Base-by-base conservation (phyloP, 108 stramenopile species). In the Pseudonitzschia delicatissima region DNA sequence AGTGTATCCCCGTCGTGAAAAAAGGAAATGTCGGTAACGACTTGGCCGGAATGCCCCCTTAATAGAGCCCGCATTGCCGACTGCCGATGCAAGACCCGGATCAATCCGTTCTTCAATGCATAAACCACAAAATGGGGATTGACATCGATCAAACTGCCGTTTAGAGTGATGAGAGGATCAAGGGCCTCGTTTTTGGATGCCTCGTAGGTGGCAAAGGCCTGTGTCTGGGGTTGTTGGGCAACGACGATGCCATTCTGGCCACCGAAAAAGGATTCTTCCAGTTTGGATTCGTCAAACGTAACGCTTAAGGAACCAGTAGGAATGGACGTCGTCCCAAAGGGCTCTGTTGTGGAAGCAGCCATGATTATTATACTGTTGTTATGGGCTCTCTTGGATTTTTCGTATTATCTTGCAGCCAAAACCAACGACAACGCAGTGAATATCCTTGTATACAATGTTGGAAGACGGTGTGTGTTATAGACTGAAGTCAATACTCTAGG, bases 71-170 rank as follows among this genome's bases (percentile, higher is more conserved):
- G 78, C 62, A 79, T 32, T 4, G 74, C 52, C 25, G 83, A 81
- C 0, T 68, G 66, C 6, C 87, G 85, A 71, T 88, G 81, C 57
- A 95, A 74, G 64, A 90, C 78, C 29, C 90, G 90, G 48, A 95
- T 79, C 42, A 95, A 66, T 5, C 93, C 93, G 55, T 87, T 88
- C 75, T 92, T 95, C 33, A 95, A 86, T 0, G 81, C 84, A 65
- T 95, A 95, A 3, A 87, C 87, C 15, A 88, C 74, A 63, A 88
- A 95, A 23, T 76, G 69, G 36, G 68, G 73, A 71, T 91, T 95
- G 44, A 85, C 77, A 58, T 82, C 87, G 25, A 94, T 53, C 32
- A 85, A 58, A 25, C 29, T 45, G 13, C 76, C 70, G 51, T 79
- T 79, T n/a, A 55, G 13, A 33, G 8, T 27, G 11, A 55, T 33